Conservation (phyloP, 768 basidiomycete species). For the Cystofilobasidium ferigula region DNA sequence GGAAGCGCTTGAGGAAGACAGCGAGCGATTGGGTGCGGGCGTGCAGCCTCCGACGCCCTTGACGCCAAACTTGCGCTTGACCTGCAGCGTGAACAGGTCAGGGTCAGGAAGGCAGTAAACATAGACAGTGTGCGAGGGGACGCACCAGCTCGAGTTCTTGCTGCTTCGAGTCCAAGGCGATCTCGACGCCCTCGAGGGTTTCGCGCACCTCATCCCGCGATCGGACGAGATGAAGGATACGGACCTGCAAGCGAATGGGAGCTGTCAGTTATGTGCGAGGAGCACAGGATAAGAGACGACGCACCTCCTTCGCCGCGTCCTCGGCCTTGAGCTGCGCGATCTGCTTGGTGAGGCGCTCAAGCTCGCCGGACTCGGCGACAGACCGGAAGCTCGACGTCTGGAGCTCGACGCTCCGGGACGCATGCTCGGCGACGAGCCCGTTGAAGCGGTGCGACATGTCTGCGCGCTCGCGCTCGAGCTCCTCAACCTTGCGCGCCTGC, state of each 20-base stretch:
- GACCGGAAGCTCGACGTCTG: slow-evolving; percentile 47
- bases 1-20: not conserved
- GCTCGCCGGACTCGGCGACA: slow-evolving; percentile 44
- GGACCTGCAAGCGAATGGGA: not conserved
- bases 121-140: slow-evolving; percentile 27
- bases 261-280: too few species aligned
- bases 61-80: slow-evolving; percentile 36
- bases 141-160: slow-evolving; percentile 81
- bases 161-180: slow-evolving; percentile 85
- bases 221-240: slow-evolving; percentile 11
- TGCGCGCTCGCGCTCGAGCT: slow-evolving; percentile 45
- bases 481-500: slow-evolving; percentile 40
- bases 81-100: slow-evolving; percentile 24
- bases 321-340: slow-evolving; percentile 62
- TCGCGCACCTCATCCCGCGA: slow-evolving; percentile 6
- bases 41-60: slow-evolving; percentile 34
- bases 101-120: not conserved
- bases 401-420: slow-evolving; percentile 47
- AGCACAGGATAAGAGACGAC: not conserved
- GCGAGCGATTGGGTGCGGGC: slow-evolving; percentile 24
- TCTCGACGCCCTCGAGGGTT: slow-evolving; percentile 56
- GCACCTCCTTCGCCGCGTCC: slow-evolving; percentile 34
- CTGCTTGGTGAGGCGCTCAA: slow-evolving; percentile 60
- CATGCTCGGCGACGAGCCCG: slow-evolving; percentile 33
- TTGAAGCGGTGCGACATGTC: slow-evolving; percentile 46